Conservation (phyloP, 495 filamentous ascomycete genomes). For the Penicillium daleae region DNA sequence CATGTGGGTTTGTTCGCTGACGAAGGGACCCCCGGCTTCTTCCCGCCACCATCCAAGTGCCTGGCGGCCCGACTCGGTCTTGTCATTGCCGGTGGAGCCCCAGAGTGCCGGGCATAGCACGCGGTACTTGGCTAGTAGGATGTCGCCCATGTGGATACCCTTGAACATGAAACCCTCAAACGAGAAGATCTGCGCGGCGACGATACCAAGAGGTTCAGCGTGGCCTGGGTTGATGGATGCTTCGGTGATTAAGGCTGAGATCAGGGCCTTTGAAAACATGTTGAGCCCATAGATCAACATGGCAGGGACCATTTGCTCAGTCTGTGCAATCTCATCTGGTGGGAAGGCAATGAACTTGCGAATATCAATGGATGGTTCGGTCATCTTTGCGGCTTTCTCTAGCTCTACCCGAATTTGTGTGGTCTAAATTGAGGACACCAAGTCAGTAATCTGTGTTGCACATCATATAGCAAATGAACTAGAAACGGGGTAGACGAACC, state of each 20-base stretch:
- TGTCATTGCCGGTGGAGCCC: slow-evolving; percentile 78
- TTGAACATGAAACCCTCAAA: slow-evolving; percentile 67
- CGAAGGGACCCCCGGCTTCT: slow-evolving; percentile 55
- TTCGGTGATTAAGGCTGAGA: slow-evolving; percentile 77
- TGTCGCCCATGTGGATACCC: slow-evolving; percentile 75
- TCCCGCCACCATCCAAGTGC: slow-evolving; percentile 77
- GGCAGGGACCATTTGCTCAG: slow-evolving; percentile 62
- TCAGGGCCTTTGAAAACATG: slow-evolving; percentile 75
- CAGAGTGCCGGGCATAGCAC: slow-evolving; percentile 83
- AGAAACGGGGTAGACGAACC: slow-evolving; percentile 27
- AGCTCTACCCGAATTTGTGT: slow-evolving; percentile 51
- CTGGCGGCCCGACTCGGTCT: slow-evolving; percentile 65
- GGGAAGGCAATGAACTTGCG: slow-evolving; percentile 64
- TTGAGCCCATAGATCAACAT: slow-evolving; percentile 84
- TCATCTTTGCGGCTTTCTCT: slow-evolving; percentile 46
- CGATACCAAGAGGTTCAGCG: slow-evolving; percentile 82
- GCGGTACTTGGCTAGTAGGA: slow-evolving; percentile 85
- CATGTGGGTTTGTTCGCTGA: slow-evolving; percentile 68
- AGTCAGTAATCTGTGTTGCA: slow-evolving; percentile 13
- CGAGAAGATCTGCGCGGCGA: slow-evolving; percentile 75
- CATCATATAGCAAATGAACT: not conserved
- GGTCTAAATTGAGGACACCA: slow-evolving; percentile 37
- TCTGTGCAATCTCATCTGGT: slow-evolving; percentile 55
- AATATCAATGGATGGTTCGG: slow-evolving; percentile 66
- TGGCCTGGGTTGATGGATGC: slow-evolving; percentile 67